Evolutionary conservation across 2,329 filamentous ascomycete species (phyloP).

Genomic region (Blastomyces gilchristii): DNA sequence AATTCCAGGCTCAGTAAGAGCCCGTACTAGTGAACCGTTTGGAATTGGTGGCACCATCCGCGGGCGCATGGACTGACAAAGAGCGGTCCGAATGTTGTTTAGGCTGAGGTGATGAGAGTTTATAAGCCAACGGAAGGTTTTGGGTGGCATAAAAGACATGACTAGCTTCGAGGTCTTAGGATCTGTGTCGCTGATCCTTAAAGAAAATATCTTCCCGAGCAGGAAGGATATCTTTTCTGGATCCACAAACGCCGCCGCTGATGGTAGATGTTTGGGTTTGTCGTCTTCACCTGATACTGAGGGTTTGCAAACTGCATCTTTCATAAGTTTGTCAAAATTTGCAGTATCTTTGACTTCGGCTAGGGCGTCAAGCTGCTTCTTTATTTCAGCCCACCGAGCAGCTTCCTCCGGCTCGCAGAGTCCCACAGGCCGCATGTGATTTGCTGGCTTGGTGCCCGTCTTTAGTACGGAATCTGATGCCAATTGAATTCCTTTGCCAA

Average conservation of each 20-base stretch:
- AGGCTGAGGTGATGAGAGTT: slow-evolving; percentile 29
- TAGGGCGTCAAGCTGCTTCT: slow-evolving; percentile 22
- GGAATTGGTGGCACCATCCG: slow-evolving; percentile 30
- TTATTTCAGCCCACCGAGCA: slow-evolving; percentile 28
- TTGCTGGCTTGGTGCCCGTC: slow-evolving; percentile 21
- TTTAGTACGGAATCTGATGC: slow-evolving; percentile 23
- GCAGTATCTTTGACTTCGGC: slow-evolving; percentile 21
- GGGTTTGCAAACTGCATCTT: slow-evolving; percentile 11
- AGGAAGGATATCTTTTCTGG: slow-evolving; percentile 30
- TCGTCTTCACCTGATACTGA: slow-evolving; percentile 19
- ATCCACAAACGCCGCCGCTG: slow-evolving; percentile 24
- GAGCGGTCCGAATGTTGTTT: slow-evolving; percentile 32
- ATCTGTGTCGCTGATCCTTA: slow-evolving; percentile 18
- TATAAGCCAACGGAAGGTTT: slow-evolving; percentile 35
- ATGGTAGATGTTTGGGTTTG: slow-evolving; percentile 19
- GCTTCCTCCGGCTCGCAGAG: slow-evolving; percentile 25
- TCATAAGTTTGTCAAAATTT: slow-evolving; percentile 29
- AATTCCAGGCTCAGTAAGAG: slow-evolving; percentile 31
- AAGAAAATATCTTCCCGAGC: slow-evolving; percentile 31
- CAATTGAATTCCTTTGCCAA: slow-evolving; percentile 33
- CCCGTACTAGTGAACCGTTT: slow-evolving; percentile 30
- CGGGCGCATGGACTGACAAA: slow-evolving; percentile 27
- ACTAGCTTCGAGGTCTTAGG: slow-evolving; percentile 21
- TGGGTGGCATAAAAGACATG: slow-evolving; percentile 29
- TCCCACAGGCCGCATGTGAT: slow-evolving; percentile 24